phyloP scores from a whole-genome alignment of 1,284 basidiomycete species.

The Cryptococcus jaspeensis region DNA sequence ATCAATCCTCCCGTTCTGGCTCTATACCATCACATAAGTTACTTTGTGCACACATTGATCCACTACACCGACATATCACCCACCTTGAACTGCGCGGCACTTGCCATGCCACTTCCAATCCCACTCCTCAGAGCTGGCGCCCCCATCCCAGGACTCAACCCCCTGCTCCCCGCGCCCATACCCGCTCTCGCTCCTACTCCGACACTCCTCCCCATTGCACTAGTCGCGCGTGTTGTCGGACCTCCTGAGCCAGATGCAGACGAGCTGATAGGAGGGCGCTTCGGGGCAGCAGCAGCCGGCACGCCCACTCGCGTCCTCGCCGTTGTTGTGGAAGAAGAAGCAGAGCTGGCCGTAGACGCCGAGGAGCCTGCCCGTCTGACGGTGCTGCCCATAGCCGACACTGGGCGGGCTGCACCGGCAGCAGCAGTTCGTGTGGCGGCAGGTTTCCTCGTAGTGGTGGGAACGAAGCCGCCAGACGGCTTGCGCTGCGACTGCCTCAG shows the following conservation, averaged over 20 bases:
- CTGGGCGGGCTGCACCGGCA: constrained; percentile 11
- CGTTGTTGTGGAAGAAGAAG: constrained; percentile 12
- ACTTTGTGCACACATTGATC: not conserved
- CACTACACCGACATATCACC: not conserved
- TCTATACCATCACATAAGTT: constrained; percentile 6
- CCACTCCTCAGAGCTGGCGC: constrained; percentile 13
- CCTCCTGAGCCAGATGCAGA: constrained; percentile 9
- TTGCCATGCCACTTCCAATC: constrained; percentile 33
- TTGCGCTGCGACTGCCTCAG: constrained; percentile 17
- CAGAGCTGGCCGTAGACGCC: constrained; percentile 15
- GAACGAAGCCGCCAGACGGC: constrained; percentile 25
- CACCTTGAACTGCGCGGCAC: constrained; percentile 34
- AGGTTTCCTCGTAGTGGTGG: constrained; percentile 25
- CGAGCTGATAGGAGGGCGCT: constrained; percentile 22
- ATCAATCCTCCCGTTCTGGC: constrained; percentile 35
- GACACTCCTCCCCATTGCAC: constrained; percentile 23
- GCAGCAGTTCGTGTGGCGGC: not conserved
- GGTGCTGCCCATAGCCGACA: constrained; percentile 11
- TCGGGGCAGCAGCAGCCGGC: constrained; percentile 7
- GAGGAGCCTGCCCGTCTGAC: constrained; percentile 18
- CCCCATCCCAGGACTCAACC: constrained; percentile 25
- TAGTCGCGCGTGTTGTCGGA: constrained; percentile 7
- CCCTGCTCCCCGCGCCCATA: constrained; percentile 15
- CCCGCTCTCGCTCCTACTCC: constrained; percentile 11
- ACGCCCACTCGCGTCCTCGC: constrained; percentile 8